Percentiles rank a stretch among this genome's conserved stretches.
phyloP scores from a whole-genome alignment of 2,329 filamentous ascomycete species.

The Monilinia aucupariae region DNA sequence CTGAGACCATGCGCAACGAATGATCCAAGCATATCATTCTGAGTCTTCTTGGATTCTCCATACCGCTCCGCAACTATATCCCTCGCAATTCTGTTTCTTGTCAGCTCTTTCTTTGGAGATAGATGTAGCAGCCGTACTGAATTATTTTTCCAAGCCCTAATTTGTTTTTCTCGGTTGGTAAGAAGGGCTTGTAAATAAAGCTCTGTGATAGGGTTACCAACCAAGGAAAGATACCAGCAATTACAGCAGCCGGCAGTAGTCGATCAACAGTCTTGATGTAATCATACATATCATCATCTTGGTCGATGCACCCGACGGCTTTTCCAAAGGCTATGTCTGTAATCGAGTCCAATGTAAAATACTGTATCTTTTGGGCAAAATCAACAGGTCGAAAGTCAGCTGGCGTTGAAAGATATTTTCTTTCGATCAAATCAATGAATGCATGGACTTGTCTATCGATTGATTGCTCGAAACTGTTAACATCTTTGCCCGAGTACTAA shows the following conservation, averaged over 20 bases:
- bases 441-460: conserved; percentile 39
- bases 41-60: conserved; percentile 39
- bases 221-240: conserved; percentile 41
- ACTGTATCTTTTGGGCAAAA: conserved; percentile 47
- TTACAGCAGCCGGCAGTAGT: conserved; percentile 41
- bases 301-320: conserved; percentile 45
- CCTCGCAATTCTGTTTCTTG: conserved; percentile 35
- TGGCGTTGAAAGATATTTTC: conserved; percentile 37
- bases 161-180: conserved; percentile 40
- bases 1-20: conserved; percentile 36
- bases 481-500: conserved; percentile 48
- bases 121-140: conserved; percentile 36
- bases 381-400: conserved; percentile 40
- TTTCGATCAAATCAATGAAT: conserved; percentile 19
- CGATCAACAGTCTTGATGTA: conserved; percentile 43
- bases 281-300: conserved; percentile 44
- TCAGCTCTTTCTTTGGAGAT: conserved; percentile 2
- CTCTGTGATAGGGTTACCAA: conserved; percentile 40
- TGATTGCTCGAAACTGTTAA: conserved; percentile 43
- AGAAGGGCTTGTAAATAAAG: conserved; percentile 38
- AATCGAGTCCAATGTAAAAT: conserved; percentile 51
- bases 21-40: conserved; percentile 49
- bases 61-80: conserved; percentile 44
- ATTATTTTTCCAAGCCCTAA: conserved; percentile 41
- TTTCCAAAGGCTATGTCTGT: conserved; percentile 49